Base-by-base conservation (phyloP, 1,284 basidiomycete species). In the Paramarasmius palmivorus region DNA sequence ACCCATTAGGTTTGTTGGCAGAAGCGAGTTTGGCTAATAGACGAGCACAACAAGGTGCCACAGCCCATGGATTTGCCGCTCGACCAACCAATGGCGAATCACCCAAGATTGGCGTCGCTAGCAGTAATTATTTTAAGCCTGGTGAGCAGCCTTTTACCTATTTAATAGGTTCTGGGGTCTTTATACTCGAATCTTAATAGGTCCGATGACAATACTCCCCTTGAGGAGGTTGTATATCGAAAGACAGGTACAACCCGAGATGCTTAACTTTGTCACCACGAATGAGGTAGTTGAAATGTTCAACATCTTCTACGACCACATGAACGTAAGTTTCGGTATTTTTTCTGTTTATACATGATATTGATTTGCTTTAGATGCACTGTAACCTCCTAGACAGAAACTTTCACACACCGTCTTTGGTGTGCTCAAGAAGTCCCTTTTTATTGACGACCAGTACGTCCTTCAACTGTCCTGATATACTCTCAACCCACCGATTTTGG, bases 71-170 rank as follows among this genome's bases (percentile, higher is more conserved):
- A 1, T 63, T 79, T 40, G 64, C 70, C 9, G 77, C 74, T 0
- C 66, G 75, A 52, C 61, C 67, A 19, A 47, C 63, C 2, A 65
- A 70, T 1, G 69, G 65, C 48, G 71, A 73, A 39, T 69, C 70
- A 49, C 75, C 66, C 38, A 81, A 80, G 58, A 64, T 94, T 17
- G 95, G 93, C 7, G 91, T 98, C 7, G 95, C 94, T 0, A 93
- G 89, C 56, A 86, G 91, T 58, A 85, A 90, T 56, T 99, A 97
- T 72, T 99, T 98, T 77, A 95, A 92, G 66, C 95, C 96, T 44
- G 94, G 93, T 86, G 58, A 56, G 76, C 68, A 48, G 1, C 20
- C 36, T 29, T 44, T 22, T 15, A n/a, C 29, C 12, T 6, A 32
- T 32, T 32, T 32, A 6, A 32, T 32, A 32, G 29, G 17, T 42